Percentiles rank a stretch among this genome's conserved stretches.
Evolutionary conservation across 176 grass and related monocot genomes (phyloP).

Genomic region (Carex kokanica): DNA sequence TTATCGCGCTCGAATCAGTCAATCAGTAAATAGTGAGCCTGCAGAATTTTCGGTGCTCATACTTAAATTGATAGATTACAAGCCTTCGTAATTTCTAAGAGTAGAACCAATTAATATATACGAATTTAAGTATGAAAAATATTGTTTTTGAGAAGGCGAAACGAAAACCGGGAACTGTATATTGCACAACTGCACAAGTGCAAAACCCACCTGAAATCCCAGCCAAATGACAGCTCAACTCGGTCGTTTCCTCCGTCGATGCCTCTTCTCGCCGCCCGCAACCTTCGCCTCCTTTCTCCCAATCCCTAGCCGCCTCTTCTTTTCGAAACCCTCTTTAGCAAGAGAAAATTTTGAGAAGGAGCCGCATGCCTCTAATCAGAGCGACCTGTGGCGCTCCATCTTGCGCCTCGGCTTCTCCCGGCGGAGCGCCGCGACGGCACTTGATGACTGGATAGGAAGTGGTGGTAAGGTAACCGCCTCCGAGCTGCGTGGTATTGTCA

Average conservation of each 20-base stretch:
- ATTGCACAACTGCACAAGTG: too few species aligned
- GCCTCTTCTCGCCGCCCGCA: neutral
- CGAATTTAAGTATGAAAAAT: too few species aligned
- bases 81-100: too few species aligned
- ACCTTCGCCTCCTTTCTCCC: slow-evolving; percentile 11
- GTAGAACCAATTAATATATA: too few species aligned
- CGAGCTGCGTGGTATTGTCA: slow-evolving; percentile 36
- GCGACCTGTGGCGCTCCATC: slow-evolving; percentile 32
- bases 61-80: too few species aligned
- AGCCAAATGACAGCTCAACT: neutral
- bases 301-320: slow-evolving; percentile 33
- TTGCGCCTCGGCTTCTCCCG: slow-evolving; percentile 32
- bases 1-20: too few species aligned
- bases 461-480: slow-evolving; percentile 30
- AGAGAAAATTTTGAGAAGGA: neutral
- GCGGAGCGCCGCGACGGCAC: slow-evolving; percentile 21
- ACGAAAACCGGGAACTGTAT: too few species aligned
- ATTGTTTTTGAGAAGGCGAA: too few species aligned
- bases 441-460: slow-evolving; percentile 44
- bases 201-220: too few species aligned
- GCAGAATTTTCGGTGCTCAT: too few species aligned
- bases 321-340: slow-evolving; percentile 1
- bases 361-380: neutral
- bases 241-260: slow-evolving; percentile 14
- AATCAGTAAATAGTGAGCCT: too few species aligned